These are phyloP conservation scores for Phytophthora tubulina DNA, from an alignment of 352 stramenopile species.

Conservation along the genomic window DNA sequence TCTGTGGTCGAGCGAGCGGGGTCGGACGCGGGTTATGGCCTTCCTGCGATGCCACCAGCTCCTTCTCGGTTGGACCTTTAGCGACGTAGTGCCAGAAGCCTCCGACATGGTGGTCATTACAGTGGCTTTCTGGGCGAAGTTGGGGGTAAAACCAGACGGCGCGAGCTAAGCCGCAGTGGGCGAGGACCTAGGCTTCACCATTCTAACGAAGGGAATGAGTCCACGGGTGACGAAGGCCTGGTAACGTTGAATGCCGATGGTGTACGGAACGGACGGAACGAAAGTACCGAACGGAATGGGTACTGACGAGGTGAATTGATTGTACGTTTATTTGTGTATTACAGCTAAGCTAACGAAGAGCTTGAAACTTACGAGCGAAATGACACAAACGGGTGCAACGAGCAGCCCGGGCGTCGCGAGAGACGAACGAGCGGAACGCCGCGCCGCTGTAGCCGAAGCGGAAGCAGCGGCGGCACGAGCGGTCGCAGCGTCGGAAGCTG, in stretches of 20 bases:
- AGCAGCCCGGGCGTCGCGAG: neutral
- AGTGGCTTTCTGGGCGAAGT: constrained; percentile 3
- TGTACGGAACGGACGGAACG: too few relatives aligned
- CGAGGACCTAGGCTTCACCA: neutral
- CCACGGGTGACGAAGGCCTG: too few relatives aligned
- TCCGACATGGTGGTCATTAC: constrained; percentile 6
- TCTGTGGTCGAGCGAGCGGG: too few relatives aligned
- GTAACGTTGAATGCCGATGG: too few relatives aligned
- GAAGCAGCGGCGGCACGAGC: neutral
- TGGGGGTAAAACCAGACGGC: neutral
- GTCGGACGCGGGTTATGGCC: too few relatives aligned
- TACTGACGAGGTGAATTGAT: too few relatives aligned
- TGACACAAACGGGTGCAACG: neutral
- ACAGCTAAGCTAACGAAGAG: neutral
- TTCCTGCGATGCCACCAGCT: too few relatives aligned
- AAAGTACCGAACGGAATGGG: too few relatives aligned
- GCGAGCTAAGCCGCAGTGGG: neutral
- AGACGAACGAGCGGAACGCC: neutral
- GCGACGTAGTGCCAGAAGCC: neutral
- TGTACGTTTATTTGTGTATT: neutral
- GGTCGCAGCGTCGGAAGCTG: neutral
- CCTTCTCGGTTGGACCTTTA: neutral
- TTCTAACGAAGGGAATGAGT: too few relatives aligned
- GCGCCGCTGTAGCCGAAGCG: neutral
- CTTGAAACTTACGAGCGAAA: too few relatives aligned